These are phyloP conservation scores for Neonectria hederae DNA, from an alignment of 2,329 filamentous ascomycete species.

Conservation along the genomic window DNA sequence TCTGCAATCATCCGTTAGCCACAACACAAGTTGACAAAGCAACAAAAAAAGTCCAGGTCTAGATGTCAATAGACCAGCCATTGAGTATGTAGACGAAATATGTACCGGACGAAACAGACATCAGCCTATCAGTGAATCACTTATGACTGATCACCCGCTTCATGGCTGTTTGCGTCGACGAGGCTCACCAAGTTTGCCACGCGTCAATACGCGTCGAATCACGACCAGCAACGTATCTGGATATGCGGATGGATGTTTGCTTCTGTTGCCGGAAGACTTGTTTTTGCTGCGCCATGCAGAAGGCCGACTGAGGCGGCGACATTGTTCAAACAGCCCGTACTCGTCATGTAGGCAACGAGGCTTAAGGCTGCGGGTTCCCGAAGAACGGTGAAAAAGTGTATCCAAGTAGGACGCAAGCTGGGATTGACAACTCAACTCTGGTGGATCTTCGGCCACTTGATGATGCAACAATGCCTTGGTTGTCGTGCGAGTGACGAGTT, in stretches of 20 bases:
- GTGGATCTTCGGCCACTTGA: background rate
- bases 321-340: background rate
- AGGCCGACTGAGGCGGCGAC: background rate
- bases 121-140: background rate
- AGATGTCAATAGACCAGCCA: background rate
- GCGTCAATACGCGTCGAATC: background rate
- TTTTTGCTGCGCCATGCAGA: conserved; percentile 4
- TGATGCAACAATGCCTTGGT: background rate
- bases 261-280: background rate
- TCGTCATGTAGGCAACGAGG: background rate
- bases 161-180: background rate
- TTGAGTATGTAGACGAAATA: background rate
- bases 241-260: background rate
- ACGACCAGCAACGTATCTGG: background rate
- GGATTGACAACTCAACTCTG: background rate
- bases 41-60: background rate
- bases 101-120: background rate
- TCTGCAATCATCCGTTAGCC: background rate
- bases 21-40: background rate
- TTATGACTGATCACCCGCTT: background rate
- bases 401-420: background rate
- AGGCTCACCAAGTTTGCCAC: background rate
- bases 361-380: background rate
- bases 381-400: background rate
- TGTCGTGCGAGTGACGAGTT: background rate